These are phyloP conservation scores for Euptelea pleiosperma DNA, from an alignment of 164 flowering plant genomes.

Conservation along the genomic window DNA sequence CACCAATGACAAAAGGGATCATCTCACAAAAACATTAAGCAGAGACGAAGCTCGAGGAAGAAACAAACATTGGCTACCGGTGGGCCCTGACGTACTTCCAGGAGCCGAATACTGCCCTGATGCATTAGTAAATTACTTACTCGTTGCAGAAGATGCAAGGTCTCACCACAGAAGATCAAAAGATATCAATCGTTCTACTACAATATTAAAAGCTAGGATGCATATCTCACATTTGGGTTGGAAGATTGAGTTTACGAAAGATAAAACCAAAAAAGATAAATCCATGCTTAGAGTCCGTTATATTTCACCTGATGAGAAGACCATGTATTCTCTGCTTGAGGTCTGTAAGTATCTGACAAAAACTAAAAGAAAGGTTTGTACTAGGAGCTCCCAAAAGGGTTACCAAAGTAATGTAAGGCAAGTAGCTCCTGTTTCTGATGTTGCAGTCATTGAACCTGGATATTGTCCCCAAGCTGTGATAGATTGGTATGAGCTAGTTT, in stretches of 20 bases:
- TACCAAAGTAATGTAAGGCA: too few species aligned
- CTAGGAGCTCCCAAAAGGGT: slow-evolving; percentile 9
- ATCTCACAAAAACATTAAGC: too few species aligned
- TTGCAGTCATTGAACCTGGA: slow-evolving; percentile 25
- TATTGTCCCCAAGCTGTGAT: slow-evolving; percentile 52
- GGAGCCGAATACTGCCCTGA: slow-evolving; percentile 13
- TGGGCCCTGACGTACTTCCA: slow-evolving; percentile 7
- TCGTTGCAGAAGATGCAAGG: background rate
- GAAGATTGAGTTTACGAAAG: slow-evolving; percentile 40
- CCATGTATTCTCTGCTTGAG: slow-evolving; percentile 34
- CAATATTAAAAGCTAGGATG: slow-evolving; percentile 27
- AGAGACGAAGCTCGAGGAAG: too few species aligned
- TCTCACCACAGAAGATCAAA: background rate
- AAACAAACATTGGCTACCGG: slow-evolving; percentile 6
- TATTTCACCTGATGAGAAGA: slow-evolving; percentile 40
- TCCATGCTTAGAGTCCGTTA: slow-evolving; percentile 32
- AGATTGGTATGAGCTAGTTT: slow-evolving; percentile 22
- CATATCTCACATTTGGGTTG: slow-evolving; percentile 64
- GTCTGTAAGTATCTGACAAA: slow-evolving; percentile 26
- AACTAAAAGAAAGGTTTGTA: background rate
- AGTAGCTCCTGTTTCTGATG: slow-evolving; percentile 12
- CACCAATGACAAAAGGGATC: background rate
- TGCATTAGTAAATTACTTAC: slow-evolving; percentile 35
- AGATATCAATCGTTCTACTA: background rate
- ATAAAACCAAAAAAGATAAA: background rate